Evolutionary conservation across 2,329 filamentous ascomycete genomes (phyloP), one percentile per base, ranked within the genome.

Genomic region (Achaetomium macrosporum): DNA sequence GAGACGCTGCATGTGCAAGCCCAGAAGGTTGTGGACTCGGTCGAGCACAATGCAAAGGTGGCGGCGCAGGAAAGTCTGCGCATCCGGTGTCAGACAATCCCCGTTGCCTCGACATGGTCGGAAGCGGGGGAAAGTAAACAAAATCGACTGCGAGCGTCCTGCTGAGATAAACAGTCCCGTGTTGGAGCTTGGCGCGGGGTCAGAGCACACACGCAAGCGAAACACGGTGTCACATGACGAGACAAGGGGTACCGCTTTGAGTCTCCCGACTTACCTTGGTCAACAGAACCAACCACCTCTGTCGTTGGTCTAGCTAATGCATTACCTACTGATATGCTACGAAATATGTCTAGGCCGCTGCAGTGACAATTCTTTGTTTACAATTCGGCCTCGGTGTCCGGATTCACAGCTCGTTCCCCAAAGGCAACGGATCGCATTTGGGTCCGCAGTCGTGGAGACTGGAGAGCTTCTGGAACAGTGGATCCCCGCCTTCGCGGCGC

Each of bases 191-290:
- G 33, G 8, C 53, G 60, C 57, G 58, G 60, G 59, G 59, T 58
- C 57, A 47, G 40, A 51, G 47, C n/a, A 16, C 30, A 13, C n/a
- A 19, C 30, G n/a, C 46, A 29, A 30, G 43, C 47, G 30, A 35
- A 39, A 15, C 58, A 53, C 60, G 60, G 46, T 56, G 53, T 62
- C 60, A 62, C 60, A 42, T 62, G 60, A 59, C 52, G 36, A 48
- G 35, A 41, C 51, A 35, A 42, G 46, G 29, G 25, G 42, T 29
- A 36, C 46, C 46, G 16, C 17, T 36, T 48, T 30, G 29, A 42
- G 35, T n/a, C 37, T 42, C 25, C 35, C 30, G 19, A n/a, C 30
- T 47, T 15, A 54, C 42, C 42, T 47, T 47, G 41, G 41, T 41
- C 47, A 49, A 44, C 39, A 10, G 25, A 16, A 33, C 29, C n/a